Evolutionary conservation across 2,329 filamentous ascomycete species (phyloP), one percentile per base, ranked within the genome.

Genomic region (Calonectria naviculata): DNA sequence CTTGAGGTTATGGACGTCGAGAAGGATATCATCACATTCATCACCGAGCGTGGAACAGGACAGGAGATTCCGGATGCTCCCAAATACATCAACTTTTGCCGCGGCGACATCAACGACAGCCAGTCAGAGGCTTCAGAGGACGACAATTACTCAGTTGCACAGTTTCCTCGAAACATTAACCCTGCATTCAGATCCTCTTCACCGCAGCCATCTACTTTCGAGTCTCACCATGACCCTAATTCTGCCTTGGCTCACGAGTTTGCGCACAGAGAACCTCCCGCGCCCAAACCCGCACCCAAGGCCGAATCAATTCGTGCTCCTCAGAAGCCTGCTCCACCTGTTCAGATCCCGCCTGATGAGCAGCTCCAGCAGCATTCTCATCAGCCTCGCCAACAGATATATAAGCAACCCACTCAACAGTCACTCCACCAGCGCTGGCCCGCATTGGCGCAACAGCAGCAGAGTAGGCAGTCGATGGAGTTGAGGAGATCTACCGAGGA

Each of bases 41-140:
- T 99, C 84, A 93, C 89, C 73, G 95, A 97, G 58, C 90, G 86
- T 74, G 96, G 96, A 26, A 99, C 97, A 3, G 95, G 97, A 6
- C 96, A 98, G 83, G 97, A 99, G 82, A 99, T 99, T 56, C 97
- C 97, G 1, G 97, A 98, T 82, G 91, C 97, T 28, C 97, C 97
- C 49, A 98, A 95, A 83, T 99, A 98, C 83, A 98, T 99, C 90
- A 98, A 99, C 86, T 99, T 98, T 83, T 97, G 95, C 82, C 93
- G 97, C 13, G 97, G 96, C 19, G 95, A 98, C 81, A 84, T 93
- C 54, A 88, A 92, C 66, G 97, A 99, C 77, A 92, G 90, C 42
- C 91, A 92, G 75, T 98, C 96, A 1, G 94, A 97, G 73, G 87
- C 89, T 13, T 96, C 94, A 0, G 95, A 97, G 26, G 95, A 98